Conservation (phyloP, 495 filamentous ascomycete species). For the Xylaria intraflava region DNA sequence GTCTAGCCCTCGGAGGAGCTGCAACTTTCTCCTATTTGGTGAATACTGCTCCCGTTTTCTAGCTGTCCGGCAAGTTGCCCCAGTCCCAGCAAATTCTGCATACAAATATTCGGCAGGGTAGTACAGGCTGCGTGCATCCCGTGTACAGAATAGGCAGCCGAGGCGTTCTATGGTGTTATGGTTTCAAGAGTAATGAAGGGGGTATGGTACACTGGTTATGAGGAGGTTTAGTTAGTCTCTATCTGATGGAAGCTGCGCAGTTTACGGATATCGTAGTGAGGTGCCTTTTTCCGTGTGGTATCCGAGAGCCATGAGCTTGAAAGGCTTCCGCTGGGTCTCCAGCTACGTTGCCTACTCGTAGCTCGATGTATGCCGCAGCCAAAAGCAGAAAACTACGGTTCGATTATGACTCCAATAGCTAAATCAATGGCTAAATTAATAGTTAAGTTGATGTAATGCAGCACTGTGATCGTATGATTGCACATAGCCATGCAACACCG, state of each 20-base stretch:
- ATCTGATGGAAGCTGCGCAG: not conserved
- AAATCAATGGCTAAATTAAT: too few relatives aligned
- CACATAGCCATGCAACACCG: too few relatives aligned
- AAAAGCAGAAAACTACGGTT: too few relatives aligned
- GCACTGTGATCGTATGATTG: too few relatives aligned
- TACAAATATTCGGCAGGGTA: not conserved
- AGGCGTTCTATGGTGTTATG: not conserved
- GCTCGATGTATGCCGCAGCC: not conserved
- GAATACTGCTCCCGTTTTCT: slow-evolving; percentile 27
- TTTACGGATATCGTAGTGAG: not conserved
- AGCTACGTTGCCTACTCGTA: not conserved
- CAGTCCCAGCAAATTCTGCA: not conserved
- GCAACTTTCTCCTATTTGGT: slow-evolving; percentile 28
- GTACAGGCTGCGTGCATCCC: not conserved
- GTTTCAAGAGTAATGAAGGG: not conserved
- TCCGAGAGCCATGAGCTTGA: not conserved
- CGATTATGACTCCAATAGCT: too few relatives aligned
- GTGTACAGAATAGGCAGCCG: not conserved
- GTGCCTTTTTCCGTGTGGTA: not conserved
- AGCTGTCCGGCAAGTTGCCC: not conserved
- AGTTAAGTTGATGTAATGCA: too few relatives aligned
- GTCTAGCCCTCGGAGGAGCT: slow-evolving; percentile 28
- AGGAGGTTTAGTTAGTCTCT: not conserved
- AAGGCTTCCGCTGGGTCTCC: not conserved
- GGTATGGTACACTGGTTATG: not conserved